Conservation (phyloP, 352 stramenopile species). For the Aphanomyces astaci region DNA sequence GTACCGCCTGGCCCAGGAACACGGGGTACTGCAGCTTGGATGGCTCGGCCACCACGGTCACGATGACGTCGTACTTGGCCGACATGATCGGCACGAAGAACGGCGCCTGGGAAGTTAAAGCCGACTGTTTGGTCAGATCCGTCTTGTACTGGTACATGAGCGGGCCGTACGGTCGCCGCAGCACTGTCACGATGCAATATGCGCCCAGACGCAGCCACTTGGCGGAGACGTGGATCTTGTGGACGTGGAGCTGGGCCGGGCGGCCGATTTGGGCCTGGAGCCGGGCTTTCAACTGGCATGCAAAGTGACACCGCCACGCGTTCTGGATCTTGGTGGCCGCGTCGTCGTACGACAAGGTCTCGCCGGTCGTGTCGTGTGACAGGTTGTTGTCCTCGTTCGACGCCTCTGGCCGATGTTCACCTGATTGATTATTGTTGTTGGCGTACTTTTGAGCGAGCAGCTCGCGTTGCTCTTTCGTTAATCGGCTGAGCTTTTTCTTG, state of each 20-base stretch:
- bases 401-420: not conserved
- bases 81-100: constrained; percentile 21
- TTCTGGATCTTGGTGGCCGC: constrained; percentile 9
- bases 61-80: constrained; percentile 19
- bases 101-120: not conserved
- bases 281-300: not conserved
- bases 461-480: constrained; percentile 2
- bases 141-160: constrained; percentile 20
- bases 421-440: not conserved
- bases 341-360: not conserved
- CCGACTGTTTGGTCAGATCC: not conserved
- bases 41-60: constrained; percentile 6
- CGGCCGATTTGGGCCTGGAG: constrained; percentile 15
- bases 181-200: constrained; percentile 11
- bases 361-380: not conserved
- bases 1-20: constrained; percentile 12
- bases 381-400: not conserved
- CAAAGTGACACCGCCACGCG: not conserved
- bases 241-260: constrained; percentile 16
- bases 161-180: constrained; percentile 9
- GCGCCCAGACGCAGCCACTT: constrained; percentile 6
- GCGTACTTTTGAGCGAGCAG: not conserved
- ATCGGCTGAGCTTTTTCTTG: constrained; percentile 19
- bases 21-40: constrained; percentile 9
- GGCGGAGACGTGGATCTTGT: not conserved